A percentile compares a stretch with the other conserved stretches of the same genome.
Conservation (phyloP, 2,329 filamentous ascomycete species). For the Tolypocladium pustulatum region DNA sequence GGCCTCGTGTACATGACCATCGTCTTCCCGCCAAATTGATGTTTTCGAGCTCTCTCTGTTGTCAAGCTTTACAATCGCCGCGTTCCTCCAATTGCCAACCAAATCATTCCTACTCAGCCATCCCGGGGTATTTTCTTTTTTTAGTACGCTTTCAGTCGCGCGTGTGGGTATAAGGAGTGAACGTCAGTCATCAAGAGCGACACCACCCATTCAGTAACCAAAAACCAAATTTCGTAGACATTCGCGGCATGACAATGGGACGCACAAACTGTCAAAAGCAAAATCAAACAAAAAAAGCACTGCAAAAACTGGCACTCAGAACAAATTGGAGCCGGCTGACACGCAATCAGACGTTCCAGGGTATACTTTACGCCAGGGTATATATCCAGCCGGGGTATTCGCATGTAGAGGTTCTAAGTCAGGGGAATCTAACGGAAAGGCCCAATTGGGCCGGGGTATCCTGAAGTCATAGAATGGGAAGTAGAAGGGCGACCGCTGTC, state of each 20-base stretch:
- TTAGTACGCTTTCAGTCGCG: slow-evolving; percentile 18
- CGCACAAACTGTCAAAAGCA: slow-evolving; percentile 6
- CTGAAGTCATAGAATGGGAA: slow-evolving; percentile 90
- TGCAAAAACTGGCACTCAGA: slow-evolving; percentile 7
- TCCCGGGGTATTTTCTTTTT: slow-evolving; percentile 23
- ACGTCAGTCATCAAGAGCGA: slow-evolving; percentile 22
- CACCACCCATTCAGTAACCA: slow-evolving; percentile 9
- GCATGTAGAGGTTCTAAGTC: slow-evolving; percentile 34
- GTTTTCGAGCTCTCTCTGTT: not conserved
- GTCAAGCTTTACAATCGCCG: not conserved
- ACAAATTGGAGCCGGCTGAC: slow-evolving; percentile 6
- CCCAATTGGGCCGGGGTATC: slow-evolving; percentile 89
- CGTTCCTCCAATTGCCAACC: slow-evolving; percentile 5
- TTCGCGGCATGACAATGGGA: slow-evolving; percentile 3
- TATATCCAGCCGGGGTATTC: slow-evolving; percentile 54
- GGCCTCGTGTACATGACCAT: not conserved
- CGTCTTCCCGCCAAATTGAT: not conserved
- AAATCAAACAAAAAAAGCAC: slow-evolving; percentile 12
- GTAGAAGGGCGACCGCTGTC: slow-evolving; percentile 89
- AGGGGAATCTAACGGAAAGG: slow-evolving; percentile 69
- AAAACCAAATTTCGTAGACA: slow-evolving; percentile 7
- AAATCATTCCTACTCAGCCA: slow-evolving; percentile 11
- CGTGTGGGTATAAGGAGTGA: slow-evolving; percentile 24
- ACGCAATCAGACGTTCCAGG: slow-evolving; percentile 23
- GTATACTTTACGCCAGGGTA: slow-evolving; percentile 54